Evolutionary conservation across 1,284 basidiomycete species (phyloP).

Genomic region (Rhodofomes roseus): DNA sequence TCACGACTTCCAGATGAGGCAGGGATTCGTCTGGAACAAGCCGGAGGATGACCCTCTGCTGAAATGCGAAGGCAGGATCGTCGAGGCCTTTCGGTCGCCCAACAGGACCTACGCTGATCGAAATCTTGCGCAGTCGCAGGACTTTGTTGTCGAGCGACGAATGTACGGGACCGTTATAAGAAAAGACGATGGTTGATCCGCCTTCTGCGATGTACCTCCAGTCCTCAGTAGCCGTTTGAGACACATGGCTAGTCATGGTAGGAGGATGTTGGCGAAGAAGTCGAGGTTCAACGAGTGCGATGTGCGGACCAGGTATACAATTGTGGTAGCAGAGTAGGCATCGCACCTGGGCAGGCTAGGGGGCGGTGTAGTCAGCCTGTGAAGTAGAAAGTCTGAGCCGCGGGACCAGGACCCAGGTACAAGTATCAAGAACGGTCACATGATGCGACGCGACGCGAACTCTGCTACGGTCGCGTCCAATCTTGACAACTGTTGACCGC

Average conservation of each 20-base stretch:
- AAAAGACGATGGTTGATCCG: conserved; percentile 85
- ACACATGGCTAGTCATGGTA: conserved; percentile 11
- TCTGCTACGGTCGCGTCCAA: too few relatives aligned
- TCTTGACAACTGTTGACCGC: too few relatives aligned
- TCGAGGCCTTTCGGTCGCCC: conserved; percentile 37
- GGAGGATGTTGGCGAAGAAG: neutral
- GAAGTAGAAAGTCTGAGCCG: too few relatives aligned
- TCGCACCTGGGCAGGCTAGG: too few relatives aligned
- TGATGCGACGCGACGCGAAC: too few relatives aligned
- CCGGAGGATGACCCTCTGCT: conserved; percentile 52
- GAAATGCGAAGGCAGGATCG: conserved; percentile 61
- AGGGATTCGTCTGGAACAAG: conserved; percentile 59
- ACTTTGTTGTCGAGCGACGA: conserved; percentile 58
- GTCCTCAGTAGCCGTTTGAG: conserved; percentile 44
- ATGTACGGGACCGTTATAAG: conserved; percentile 56
- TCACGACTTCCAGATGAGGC: conserved; percentile 49
- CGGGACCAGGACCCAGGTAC: too few relatives aligned
- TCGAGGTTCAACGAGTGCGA: too few relatives aligned
- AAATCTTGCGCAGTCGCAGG: conserved; percentile 69
- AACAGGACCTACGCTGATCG: neutral
- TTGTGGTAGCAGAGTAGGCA: too few relatives aligned
- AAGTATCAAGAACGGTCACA: too few relatives aligned
- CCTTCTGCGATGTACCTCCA: conserved; percentile 90
- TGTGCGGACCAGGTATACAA: too few relatives aligned
- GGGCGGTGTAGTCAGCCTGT: too few relatives aligned